Conservation (phyloP, 2,329 filamentous ascomycete species). For the Ophiostoma populinum region DNA sequence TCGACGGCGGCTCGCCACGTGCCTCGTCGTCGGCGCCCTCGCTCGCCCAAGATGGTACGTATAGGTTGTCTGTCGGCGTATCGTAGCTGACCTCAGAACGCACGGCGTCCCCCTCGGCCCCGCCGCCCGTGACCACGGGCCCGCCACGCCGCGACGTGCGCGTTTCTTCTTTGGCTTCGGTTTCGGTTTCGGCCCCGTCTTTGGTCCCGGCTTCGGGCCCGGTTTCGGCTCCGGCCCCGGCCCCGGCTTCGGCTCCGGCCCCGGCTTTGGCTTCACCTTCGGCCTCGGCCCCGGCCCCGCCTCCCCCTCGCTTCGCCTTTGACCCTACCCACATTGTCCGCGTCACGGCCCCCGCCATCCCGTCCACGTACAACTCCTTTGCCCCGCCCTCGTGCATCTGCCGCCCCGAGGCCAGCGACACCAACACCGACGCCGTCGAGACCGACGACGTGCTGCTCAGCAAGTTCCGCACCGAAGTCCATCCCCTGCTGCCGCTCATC, state of each 20-base stretch:
- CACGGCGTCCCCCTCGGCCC: no score
- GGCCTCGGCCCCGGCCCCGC: background rate
- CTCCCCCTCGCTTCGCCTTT: background rate
- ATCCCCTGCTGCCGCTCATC: constrained; percentile 30
- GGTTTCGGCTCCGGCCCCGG: no score
- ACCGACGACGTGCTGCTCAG: constrained; percentile 28
- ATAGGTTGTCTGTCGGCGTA: background rate
- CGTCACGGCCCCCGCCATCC: constrained; percentile 5
- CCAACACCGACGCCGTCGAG: constrained; percentile 23
- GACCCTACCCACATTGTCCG: background rate
- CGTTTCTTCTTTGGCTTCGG: no score
- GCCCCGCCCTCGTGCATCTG: constrained; percentile 31
- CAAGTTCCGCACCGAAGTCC: constrained; percentile 26
- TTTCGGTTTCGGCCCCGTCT: no score
- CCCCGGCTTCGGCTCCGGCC: no score
- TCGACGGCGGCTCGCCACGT: constrained; percentile 2
- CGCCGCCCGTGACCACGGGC: no score
- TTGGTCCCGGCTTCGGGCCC: no score
- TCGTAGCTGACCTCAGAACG: background rate
- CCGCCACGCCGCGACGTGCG: no score
- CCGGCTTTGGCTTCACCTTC: no score
- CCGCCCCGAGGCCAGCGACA: constrained; percentile 22
- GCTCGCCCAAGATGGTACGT: background rate
- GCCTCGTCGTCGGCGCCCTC: background rate
- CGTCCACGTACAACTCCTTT: constrained; percentile 24